phyloP scores from a whole-genome alignment of 768 basidiomycete genomes.

The Tylopilus subfusipes region DNA sequence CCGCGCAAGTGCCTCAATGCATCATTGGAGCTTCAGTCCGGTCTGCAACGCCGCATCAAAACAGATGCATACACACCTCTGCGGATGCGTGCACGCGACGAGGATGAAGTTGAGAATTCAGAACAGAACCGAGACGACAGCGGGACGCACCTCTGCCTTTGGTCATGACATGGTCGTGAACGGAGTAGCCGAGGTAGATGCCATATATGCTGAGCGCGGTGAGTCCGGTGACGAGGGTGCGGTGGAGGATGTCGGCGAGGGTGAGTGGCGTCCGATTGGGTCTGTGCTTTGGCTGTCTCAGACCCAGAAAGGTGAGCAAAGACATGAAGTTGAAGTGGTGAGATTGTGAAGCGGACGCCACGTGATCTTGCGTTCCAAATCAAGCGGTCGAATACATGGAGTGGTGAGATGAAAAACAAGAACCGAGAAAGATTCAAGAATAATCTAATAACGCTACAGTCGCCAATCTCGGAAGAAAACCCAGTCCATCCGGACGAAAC shows the following conservation, averaged over 20 bases:
- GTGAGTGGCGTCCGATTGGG: conserved; percentile 23
- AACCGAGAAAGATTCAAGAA: neutral
- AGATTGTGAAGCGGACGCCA: neutral
- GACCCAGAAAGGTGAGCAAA: conserved; percentile 27
- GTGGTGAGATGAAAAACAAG: conserved; percentile 4
- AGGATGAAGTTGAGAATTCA: neutral
- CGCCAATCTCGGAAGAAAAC: conserved; percentile 76
- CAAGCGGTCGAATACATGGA: neutral
- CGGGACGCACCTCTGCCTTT: conserved; percentile 30
- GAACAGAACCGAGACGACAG: neutral
- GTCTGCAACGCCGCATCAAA: neutral
- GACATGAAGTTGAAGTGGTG: conserved; percentile 19
- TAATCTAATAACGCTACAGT: conserved; percentile 32
- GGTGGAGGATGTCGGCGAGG: conserved; percentile 29
- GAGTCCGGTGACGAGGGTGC: conserved; percentile 30
- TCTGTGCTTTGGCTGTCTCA: conserved; percentile 17
- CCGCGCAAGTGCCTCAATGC: conserved; percentile 18
- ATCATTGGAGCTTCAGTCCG: neutral
- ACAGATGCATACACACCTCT: conserved; percentile 23
- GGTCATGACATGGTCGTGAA: conserved; percentile 29
- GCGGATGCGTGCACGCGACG: neutral
- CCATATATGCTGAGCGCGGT: conserved; percentile 28
- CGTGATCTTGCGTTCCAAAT: neutral
- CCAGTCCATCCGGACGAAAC: conserved; percentile 56
- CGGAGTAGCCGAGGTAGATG: conserved; percentile 31